Evolutionary conservation across 495 filamentous ascomycete species (phyloP), one percentile per base, ranked within the genome.

Genomic region (Talaromyces adpressus): DNA sequence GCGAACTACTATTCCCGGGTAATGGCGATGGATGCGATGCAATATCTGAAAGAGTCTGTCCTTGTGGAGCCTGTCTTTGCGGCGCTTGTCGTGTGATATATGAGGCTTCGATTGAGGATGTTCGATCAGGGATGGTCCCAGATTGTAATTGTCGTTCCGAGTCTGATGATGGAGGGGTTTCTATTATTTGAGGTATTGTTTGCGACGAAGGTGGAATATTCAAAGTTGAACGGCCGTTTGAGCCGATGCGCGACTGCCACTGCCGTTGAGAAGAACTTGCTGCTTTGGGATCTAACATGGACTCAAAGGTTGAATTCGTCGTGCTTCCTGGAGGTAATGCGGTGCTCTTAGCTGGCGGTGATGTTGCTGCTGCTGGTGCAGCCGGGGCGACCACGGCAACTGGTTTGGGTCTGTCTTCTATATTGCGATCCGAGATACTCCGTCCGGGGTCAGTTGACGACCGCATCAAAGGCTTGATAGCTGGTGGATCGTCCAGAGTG

Each of bases 361-460:
- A 65, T 8, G 45, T 6, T 53, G 41, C 5, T 22, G 78, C 61
- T 27, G 69, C 69, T 27, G 68, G 57, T 62, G 69, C 62, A 9
- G 67, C 57, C 36, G 67, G 70, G 11, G 68, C 71, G 47, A 60
- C 57, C 61, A 58, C 61, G 27, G 64, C 67, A 6, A 22, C 36
- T 49, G 32, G 45, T 32, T 51, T 32, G 39, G 27, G 52, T 25
- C 41, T 18, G 41, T 47, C 22, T 53, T 36, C 16, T 36, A 20
- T 62, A 22, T 39, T 25, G 60, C 16, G 45, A 27, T 62, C 60
- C 51, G 60, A 51, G 3, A 53, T 30, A 47, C 71, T 73, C 7
- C 86, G 79, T 16, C 86, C 78, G 20, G 92, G 89, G 71, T 97
- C 92, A 7, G 91, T 92, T 67, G 90, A 86, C 1, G 91, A 86